Evolutionary conservation across 345 rosid genomes (phyloP).

Genomic region (Dimocarpus longan): DNA sequence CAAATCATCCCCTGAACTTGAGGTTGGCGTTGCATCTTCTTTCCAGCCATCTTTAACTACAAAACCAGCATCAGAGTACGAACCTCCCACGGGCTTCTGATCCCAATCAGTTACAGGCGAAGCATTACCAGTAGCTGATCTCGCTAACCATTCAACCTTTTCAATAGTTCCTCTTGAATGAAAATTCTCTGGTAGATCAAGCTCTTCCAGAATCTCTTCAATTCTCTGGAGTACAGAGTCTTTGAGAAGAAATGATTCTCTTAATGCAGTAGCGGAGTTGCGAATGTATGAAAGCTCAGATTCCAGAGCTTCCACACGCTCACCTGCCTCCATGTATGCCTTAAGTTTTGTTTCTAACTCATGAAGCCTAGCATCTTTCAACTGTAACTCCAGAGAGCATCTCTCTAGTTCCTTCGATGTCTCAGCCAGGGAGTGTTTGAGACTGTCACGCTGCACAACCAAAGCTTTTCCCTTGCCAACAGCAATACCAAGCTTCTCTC

Average conservation of each 20-base stretch:
- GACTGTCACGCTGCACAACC: conserved; percentile 77
- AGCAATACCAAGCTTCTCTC: conserved; percentile 97
- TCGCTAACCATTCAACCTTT: conserved; percentile 92
- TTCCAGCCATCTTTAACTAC: conserved; percentile 71
- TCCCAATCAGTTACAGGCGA: conserved; percentile 69
- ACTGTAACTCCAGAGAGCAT: conserved; percentile 69
- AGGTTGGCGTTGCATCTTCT: conserved; percentile 63
- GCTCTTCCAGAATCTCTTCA: conserved; percentile 92
- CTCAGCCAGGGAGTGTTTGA: conserved; percentile 74
- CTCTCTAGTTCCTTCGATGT: conserved; percentile 75
- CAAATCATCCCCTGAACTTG: conserved; percentile 66
- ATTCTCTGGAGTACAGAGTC: conserved; percentile 93
- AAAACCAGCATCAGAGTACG: conserved; percentile 62
- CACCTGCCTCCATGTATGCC: conserved; percentile 83
- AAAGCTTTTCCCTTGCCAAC: conserved; percentile 96
- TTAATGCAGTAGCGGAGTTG: conserved; percentile 87
- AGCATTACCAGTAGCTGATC: conserved; percentile 63
- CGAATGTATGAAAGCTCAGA: conserved; percentile 98
- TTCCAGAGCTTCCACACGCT: conserved; percentile 90
- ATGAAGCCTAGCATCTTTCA: conserved; percentile 66
- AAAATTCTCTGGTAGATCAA: conserved; percentile 89
- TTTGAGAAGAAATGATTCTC: conserved; percentile 95
- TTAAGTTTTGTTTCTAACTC: conserved; percentile 77
- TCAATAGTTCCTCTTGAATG: conserved; percentile 85
- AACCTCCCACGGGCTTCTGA: conserved; percentile 70